These are phyloP conservation scores for Pseudogymnoascus sp. DNA, from an alignment of 2,329 filamentous ascomycete species.

Conservation along the genomic window DNA sequence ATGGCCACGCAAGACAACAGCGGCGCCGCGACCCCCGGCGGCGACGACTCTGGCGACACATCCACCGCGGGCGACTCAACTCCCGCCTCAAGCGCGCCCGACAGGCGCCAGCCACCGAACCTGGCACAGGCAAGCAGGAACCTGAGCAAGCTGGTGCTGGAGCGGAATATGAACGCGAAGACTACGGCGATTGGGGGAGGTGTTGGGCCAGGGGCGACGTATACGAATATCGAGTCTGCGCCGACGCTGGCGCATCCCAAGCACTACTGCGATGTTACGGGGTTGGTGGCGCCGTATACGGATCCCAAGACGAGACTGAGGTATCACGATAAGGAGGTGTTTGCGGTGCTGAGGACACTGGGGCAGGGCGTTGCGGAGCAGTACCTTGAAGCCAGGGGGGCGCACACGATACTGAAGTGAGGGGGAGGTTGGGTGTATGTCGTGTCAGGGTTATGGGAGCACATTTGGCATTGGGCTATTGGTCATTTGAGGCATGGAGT, in stretches of 20 bases:
- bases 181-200: constrained; percentile 29
- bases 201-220: constrained; percentile 68
- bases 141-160: constrained; percentile 77
- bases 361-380: constrained; percentile 78
- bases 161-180: constrained; percentile 59
- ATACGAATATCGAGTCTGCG: constrained; percentile 93
- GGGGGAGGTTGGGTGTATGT: constrained; percentile 13
- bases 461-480: constrained; percentile 2
- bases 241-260: constrained; percentile 78
- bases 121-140: constrained; percentile 84
- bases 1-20: constrained; percentile 75
- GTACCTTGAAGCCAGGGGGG: constrained; percentile 81
- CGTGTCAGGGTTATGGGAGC: neutral
- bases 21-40: constrained; percentile 64
- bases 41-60: constrained; percentile 46
- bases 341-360: constrained; percentile 70
- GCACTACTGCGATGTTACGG: constrained; percentile 94
- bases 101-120: constrained; percentile 46
- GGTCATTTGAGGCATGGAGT: neutral
- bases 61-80: constrained; percentile 40
- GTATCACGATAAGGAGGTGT: constrained; percentile 91
- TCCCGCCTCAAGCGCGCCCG: constrained; percentile 36
- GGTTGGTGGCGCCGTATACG: constrained; percentile 80
- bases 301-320: constrained; percentile 91
- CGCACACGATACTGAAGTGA: constrained; percentile 89